phyloP scores from a whole-genome alignment of 805 yeast genomes.

The Myxozyma sirexii region DNA sequence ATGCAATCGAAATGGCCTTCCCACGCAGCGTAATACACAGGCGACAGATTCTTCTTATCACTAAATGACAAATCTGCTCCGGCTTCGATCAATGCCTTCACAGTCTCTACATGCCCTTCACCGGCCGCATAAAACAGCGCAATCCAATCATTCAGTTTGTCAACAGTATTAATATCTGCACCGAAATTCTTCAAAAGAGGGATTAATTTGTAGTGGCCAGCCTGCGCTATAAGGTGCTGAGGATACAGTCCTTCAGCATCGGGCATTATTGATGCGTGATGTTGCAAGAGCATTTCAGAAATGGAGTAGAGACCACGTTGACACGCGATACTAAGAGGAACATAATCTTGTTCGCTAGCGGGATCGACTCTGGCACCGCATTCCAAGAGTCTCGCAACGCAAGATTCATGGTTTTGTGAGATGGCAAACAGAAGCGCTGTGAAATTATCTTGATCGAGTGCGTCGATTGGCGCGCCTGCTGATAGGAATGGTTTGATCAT shows the following conservation, averaged over 20 bases:
- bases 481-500: conserved; percentile 50
- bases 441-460: conserved; percentile 51
- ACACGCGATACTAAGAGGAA: conserved; percentile 80
- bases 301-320: conserved; percentile 75
- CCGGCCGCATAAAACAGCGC: conserved; percentile 88
- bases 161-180: conserved; percentile 72
- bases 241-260: conserved; percentile 88
- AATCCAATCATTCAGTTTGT: conserved; percentile 90
- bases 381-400: conserved; percentile 54
- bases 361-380: conserved; percentile 50
- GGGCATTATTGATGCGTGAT: conserved; percentile 50
- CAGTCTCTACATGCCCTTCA: conserved; percentile 75
- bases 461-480: conserved; percentile 43
- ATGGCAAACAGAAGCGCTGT: conserved; percentile 84
- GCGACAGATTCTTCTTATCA: conserved; percentile 80
- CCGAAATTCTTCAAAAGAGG: conserved; percentile 59
- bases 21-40: conserved; percentile 87
- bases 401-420: conserved; percentile 61
- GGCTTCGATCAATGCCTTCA: conserved; percentile 65
- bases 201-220: conserved; percentile 73
- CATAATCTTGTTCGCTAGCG: conserved; percentile 51
- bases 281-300: conserved; percentile 60
- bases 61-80: conserved; percentile 70
- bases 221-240: conserved; percentile 82
- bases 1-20: conserved; percentile 89